Percentiles rank a stretch among this genome's conserved stretches.
Conservation (phyloP, 768 basidiomycete genomes). For the Tephrocybe sp. region DNA sequence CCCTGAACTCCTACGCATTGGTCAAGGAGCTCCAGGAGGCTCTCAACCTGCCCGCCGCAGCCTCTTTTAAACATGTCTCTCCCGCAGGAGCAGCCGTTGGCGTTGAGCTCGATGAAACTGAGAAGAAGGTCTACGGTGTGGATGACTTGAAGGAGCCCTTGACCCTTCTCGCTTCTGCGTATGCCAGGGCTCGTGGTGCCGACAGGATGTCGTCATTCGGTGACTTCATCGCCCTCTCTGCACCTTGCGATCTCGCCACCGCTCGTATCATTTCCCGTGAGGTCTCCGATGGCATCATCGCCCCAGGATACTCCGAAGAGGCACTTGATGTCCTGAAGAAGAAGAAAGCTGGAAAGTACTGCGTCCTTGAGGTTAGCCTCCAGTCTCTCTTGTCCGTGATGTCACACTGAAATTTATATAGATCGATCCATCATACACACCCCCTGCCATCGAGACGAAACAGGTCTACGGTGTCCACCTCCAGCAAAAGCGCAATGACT, state of each 20-base stretch:
- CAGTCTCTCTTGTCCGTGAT: not conserved
- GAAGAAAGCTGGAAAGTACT: constrained; percentile 99
- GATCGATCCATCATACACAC: constrained; percentile 87
- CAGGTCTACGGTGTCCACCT: constrained; percentile 93
- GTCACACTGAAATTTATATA: constrained; percentile 26
- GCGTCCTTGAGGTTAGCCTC: constrained; percentile 77
- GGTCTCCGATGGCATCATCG: constrained; percentile 97
- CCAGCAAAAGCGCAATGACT: constrained; percentile 88
- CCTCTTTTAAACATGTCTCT: constrained; percentile 99
- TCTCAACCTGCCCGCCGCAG: constrained; percentile 87
- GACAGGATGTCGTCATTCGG: constrained; percentile 99
- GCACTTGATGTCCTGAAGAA: constrained; percentile 89
- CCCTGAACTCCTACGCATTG: constrained; percentile 93
- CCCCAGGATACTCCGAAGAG: constrained; percentile 85
- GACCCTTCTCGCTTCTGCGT: constrained; percentile 87
- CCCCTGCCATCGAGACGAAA: constrained; percentile 81
- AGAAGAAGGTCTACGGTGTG: constrained; percentile 94
- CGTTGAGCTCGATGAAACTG: constrained; percentile 72
- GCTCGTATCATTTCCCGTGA: constrained; percentile 98
- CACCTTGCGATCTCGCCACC: constrained; percentile 89
- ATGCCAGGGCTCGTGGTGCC: constrained; percentile 96
- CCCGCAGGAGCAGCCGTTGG: constrained; percentile 97
- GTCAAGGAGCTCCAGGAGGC: constrained; percentile 92
- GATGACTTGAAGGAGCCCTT: constrained; percentile 91
- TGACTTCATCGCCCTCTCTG: constrained; percentile 95